Percentiles rank a stretch among this genome's conserved stretches.
phyloP scores from a whole-genome alignment of 2,329 filamentous ascomycete genomes.

The Arachnomyces sp. region DNA sequence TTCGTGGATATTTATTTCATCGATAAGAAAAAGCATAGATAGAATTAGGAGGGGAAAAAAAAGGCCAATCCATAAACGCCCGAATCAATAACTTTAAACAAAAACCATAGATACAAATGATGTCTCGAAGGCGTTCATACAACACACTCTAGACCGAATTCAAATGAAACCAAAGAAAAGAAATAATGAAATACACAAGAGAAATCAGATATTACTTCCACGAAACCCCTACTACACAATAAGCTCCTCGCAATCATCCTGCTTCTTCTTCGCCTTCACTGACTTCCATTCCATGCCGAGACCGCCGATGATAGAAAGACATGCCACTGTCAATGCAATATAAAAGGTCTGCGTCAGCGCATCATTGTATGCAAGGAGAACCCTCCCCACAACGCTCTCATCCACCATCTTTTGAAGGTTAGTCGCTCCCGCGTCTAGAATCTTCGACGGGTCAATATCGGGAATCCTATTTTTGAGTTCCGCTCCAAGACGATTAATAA shows the following conservation, averaged over 20 bases:
- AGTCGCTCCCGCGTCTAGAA: constrained; percentile 48
- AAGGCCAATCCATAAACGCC: too few relatives aligned
- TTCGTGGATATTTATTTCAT: too few relatives aligned
- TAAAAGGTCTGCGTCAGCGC: constrained; percentile 20
- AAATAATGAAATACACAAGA: constrained; percentile 12
- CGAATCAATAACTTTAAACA: too few relatives aligned
- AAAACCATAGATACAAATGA: too few relatives aligned
- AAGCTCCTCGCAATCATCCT: neutral
- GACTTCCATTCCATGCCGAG: constrained; percentile 23
- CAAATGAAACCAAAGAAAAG: neutral
- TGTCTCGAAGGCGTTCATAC: neutral
- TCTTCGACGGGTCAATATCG: constrained; percentile 33
- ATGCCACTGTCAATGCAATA: constrained; percentile 19
- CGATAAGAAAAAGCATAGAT: too few relatives aligned
- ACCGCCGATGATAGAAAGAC: constrained; percentile 17
- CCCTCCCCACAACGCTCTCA: neutral
- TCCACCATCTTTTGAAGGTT: constrained; percentile 48
- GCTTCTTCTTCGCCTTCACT: constrained; percentile 14
- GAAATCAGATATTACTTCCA: too few relatives aligned
- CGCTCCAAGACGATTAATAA: constrained; percentile 40
- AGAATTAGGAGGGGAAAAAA: too few relatives aligned
- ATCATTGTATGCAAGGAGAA: constrained; percentile 18
- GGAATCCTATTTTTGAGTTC: constrained; percentile 20
- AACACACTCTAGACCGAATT: neutral
- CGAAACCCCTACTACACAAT: too few relatives aligned